Percentiles rank a stretch among this genome's conserved stretches.
phyloP scores from a whole-genome alignment of 352 stramenopile genomes.

The Pythium periplocum region DNA sequence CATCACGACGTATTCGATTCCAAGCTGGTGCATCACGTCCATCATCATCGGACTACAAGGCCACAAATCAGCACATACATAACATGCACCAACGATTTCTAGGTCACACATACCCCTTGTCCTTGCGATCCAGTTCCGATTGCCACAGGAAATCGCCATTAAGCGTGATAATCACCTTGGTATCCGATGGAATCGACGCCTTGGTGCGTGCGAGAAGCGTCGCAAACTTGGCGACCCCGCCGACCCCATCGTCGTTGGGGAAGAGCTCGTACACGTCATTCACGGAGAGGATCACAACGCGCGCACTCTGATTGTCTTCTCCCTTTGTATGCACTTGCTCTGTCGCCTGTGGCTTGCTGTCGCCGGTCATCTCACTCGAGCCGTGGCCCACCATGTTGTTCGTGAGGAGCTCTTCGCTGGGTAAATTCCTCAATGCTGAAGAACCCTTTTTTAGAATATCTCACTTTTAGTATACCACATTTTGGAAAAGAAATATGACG shows the following conservation, averaged over 20 bases:
- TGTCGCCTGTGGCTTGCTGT: too few relatives aligned
- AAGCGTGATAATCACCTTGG: slow-evolving; percentile 48
- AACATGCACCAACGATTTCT: not conserved
- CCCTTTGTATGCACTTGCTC: too few relatives aligned
- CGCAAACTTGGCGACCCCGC: slow-evolving; percentile 45
- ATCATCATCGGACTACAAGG: slow-evolving; percentile 29
- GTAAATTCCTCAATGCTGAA: too few relatives aligned
- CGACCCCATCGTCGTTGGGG: slow-evolving; percentile 25
- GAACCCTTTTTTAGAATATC: too few relatives aligned
- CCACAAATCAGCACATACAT: too few relatives aligned
- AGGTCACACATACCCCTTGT: slow-evolving; percentile 51
- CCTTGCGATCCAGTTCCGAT: slow-evolving; percentile 50
- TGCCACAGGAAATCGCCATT: slow-evolving; percentile 74
- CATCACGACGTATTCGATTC: slow-evolving; percentile 62
- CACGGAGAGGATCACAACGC: slow-evolving; percentile 52
- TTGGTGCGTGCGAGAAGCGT: slow-evolving; percentile 37
- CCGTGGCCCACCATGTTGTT: too few relatives aligned
- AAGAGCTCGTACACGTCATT: slow-evolving; percentile 76
- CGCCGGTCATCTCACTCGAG: too few relatives aligned
- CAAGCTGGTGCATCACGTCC: slow-evolving; percentile 42
- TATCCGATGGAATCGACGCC: slow-evolving; percentile 10
- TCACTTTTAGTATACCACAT: too few relatives aligned
- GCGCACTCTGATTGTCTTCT: too few relatives aligned
- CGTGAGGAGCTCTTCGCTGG: too few relatives aligned
- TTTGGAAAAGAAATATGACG: too few relatives aligned